phyloP scores from a whole-genome alignment of 2,329 filamentous ascomycete species.

The Trichoderma brevicompactum region DNA sequence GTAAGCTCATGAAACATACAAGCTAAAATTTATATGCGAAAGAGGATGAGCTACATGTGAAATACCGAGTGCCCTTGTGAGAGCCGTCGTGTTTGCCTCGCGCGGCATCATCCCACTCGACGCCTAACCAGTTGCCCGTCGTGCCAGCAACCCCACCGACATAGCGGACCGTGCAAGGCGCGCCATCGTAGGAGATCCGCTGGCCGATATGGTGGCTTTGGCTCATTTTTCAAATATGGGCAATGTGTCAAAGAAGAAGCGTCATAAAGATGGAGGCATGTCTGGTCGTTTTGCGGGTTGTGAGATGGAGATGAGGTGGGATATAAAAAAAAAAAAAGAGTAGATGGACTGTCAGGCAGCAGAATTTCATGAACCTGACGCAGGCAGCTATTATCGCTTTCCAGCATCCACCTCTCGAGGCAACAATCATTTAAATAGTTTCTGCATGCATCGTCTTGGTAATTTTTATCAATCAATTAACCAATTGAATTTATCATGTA shows the following conservation, averaged over 20 bases:
- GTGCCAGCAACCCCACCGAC: constrained; percentile 77
- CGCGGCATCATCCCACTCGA: constrained; percentile 91
- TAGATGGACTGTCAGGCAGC: constrained; percentile 31
- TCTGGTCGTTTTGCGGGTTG: not conserved
- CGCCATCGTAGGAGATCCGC: constrained; percentile 77
- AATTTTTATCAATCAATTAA: not conserved
- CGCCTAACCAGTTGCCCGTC: constrained; percentile 81
- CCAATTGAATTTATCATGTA: not conserved
- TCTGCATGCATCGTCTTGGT: too few relatives aligned
- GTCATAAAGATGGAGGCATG: not conserved
- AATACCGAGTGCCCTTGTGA: constrained; percentile 79
- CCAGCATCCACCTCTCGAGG: not conserved
- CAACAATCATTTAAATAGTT: not conserved
- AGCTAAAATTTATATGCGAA: too few relatives aligned
- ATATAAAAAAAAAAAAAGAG: constrained; percentile 26
- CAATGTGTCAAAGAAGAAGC: not conserved
- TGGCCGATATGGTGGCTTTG: constrained; percentile 62
- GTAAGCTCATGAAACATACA: not conserved
- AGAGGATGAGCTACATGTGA: constrained; percentile 64
- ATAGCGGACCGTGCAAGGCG: constrained; percentile 84
- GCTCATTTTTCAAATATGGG: constrained; percentile 42
- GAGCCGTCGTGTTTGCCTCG: constrained; percentile 91
- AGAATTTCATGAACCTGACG: constrained; percentile 28
- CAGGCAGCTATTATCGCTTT: constrained; percentile 5
- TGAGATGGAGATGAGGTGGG: not conserved